Percentiles rank a stretch among this genome's conserved stretches.
phyloP scores from a whole-genome alignment of 192 early-diverging fungal genomes.

The Coemansia sp. region DNA sequence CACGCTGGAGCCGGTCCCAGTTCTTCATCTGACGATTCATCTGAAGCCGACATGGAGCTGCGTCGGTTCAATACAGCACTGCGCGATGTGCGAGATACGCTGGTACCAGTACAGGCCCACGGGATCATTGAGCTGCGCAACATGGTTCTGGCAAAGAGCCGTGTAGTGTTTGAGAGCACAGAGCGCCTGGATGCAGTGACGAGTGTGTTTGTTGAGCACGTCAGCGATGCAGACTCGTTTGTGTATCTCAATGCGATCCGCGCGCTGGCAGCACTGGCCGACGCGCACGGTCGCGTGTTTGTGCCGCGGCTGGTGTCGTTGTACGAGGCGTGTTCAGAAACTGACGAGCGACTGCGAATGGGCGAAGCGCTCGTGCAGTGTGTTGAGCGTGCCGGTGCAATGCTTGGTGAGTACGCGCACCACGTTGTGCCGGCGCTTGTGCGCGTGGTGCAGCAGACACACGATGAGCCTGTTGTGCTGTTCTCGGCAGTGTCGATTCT shows the following conservation, averaged over 20 bases:
- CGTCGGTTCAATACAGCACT: conserved; percentile 72
- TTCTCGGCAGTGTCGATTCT: conserved; percentile 71
- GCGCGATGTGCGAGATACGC: conserved; percentile 70
- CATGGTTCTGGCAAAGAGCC: conserved; percentile 73
- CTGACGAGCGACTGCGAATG: conserved; percentile 74
- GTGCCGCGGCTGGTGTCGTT: conserved; percentile 66
- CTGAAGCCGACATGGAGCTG: conserved; percentile 34
- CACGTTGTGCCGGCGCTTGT: conserved; percentile 41
- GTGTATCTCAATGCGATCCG: conserved; percentile 93
- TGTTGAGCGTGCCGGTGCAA: conserved; percentile 76
- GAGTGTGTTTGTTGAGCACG: conserved; percentile 75
- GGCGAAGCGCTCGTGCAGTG: conserved; percentile 90
- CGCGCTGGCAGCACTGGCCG: conserved; percentile 78
- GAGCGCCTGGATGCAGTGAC: conserved; percentile 67
- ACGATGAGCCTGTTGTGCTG: conserved; percentile 31
- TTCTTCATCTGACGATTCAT: no score
- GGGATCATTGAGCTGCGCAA: conserved; percentile 80
- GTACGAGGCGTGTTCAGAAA: conserved; percentile 53
- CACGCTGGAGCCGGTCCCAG: conserved; percentile 4
- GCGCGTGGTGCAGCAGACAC: conserved; percentile 27
- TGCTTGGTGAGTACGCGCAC: conserved; percentile 68
- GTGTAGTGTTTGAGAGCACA: conserved; percentile 43
- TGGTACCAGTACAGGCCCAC: conserved; percentile 85
- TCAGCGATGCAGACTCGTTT: conserved; percentile 82
- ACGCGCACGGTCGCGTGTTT: conserved; percentile 71